Percentiles rank a stretch among this genome's conserved stretches.
These are phyloP conservation scores for Funneliformis mosseae DNA, from an alignment of 192 early-diverging fungal genomes.

Conservation along the genomic window DNA sequence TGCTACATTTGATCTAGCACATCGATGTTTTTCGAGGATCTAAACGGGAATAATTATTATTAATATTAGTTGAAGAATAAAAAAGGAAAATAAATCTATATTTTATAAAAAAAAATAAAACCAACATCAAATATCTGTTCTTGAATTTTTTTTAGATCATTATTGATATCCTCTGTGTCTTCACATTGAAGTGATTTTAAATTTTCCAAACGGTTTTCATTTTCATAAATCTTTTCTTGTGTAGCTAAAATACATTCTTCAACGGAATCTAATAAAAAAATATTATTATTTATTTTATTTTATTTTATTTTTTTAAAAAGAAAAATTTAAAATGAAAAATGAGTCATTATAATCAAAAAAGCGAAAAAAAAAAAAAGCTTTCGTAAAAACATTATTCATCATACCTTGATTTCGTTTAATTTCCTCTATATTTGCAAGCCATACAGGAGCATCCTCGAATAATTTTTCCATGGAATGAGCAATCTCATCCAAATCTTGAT, in stretches of 20 bases:
- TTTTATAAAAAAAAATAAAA: neutral
- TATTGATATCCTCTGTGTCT: constrained; percentile 31
- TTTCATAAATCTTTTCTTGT: constrained; percentile 29
- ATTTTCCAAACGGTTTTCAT: constrained; percentile 4
- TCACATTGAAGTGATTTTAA: constrained; percentile 17
- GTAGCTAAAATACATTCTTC: constrained; percentile 29
- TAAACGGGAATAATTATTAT: neutral
- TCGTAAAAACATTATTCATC: no score
- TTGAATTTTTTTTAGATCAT: constrained; percentile 33
- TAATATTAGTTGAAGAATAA: neutral
- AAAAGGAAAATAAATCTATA: no score
- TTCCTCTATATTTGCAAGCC: constrained; percentile 17
- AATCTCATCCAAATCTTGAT: constrained; percentile 28
- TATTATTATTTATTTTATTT: no score
- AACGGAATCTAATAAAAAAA: constrained; percentile 17
- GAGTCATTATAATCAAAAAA: neutral
- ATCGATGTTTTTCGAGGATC: constrained; percentile 30
- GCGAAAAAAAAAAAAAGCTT: no score
- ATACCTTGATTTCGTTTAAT: constrained; percentile 30
- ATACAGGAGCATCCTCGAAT: constrained; percentile 17
- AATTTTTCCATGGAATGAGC: constrained; percentile 18
- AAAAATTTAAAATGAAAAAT: neutral
- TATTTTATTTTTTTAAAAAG: neutral
- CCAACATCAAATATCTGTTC: constrained; percentile 31
- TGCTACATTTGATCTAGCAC: neutral